phyloP scores from a whole-genome alignment of 208 protist genomes.

The Entamoeba dispar region DNA sequence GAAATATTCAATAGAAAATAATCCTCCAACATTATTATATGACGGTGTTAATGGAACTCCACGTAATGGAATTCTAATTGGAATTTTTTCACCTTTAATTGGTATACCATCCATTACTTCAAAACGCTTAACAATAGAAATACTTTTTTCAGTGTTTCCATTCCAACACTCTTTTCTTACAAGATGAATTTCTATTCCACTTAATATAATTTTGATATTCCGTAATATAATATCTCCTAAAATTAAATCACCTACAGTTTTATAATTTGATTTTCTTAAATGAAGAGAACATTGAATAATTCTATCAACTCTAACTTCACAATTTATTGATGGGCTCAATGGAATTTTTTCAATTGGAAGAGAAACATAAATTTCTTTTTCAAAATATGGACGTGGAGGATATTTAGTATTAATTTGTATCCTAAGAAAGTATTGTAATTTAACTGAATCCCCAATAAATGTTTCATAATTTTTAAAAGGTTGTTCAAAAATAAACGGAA shows the following conservation, averaged over 20 bases:
- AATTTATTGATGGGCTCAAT: neutral
- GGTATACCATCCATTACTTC: neutral
- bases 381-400: neutral
- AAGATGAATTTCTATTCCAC: neutral
- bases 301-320: neutral
- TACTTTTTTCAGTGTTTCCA: neutral
- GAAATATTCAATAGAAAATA: neutral
- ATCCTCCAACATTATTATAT: neutral
- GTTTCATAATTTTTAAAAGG: neutral
- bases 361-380: neutral
- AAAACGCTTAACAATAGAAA: neutral
- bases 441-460: neutral
- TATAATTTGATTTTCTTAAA: neutral
- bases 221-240: neutral
- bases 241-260: neutral
- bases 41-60: neutral
- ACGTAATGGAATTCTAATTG: neutral
- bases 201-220: neutral
- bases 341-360: neutral
- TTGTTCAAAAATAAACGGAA: neutral
- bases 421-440: neutral
- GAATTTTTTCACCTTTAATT: neutral
- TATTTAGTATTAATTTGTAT: neutral
- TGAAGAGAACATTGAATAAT: neutral
- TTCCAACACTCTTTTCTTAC: neutral